phyloP scores from a whole-genome alignment of 192 early-diverging fungal genomes.

The Backusella luteola region DNA sequence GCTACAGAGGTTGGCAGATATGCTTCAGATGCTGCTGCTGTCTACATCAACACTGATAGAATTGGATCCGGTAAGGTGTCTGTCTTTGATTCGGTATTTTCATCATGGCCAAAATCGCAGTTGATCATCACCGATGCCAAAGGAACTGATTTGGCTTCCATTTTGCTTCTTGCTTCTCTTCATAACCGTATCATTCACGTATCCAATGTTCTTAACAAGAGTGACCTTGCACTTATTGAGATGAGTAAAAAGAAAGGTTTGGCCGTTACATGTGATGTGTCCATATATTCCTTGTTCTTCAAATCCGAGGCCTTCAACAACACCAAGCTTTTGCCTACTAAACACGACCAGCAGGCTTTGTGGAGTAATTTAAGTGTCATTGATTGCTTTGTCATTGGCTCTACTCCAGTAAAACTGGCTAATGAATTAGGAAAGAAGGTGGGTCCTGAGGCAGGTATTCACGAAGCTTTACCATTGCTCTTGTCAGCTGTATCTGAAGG shows the following conservation, averaged over 20 bases:
- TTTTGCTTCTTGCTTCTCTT: conserved; percentile 84
- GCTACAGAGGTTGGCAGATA: conserved; percentile 42
- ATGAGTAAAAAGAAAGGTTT: conserved; percentile 86
- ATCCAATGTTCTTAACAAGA: conserved; percentile 72
- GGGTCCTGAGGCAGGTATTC: conserved; percentile 51
- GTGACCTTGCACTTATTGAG: conserved; percentile 84
- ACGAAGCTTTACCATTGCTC: conserved; percentile 74
- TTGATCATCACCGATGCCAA: conserved; percentile 84
- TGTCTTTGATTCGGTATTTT: conserved; percentile 73
- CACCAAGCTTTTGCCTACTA: conserved; percentile 44
- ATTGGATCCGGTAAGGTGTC: conserved; percentile 50
- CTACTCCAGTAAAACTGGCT: conserved; percentile 62
- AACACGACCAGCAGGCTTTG: conserved; percentile 68
- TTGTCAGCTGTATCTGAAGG: conserved; percentile 81
- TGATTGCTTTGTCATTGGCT: conserved; percentile 90
- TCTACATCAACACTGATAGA: conserved; percentile 63
- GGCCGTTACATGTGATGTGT: conserved; percentile 91
- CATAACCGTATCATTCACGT: conserved; percentile 86
- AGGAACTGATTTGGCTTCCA: conserved; percentile 83
- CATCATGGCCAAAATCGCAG: conserved; percentile 71
- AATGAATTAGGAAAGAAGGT: conserved; percentile 46
- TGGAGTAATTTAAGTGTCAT: conserved; percentile 81
- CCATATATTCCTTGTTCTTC: conserved; percentile 82
- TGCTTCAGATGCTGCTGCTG: conserved; percentile 45
- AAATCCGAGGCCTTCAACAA: conserved; percentile 46